Evolutionary conservation across 768 basidiomycete species (phyloP), one percentile per base, ranked within the genome.

Genomic region (Polyporus arcularius): DNA sequence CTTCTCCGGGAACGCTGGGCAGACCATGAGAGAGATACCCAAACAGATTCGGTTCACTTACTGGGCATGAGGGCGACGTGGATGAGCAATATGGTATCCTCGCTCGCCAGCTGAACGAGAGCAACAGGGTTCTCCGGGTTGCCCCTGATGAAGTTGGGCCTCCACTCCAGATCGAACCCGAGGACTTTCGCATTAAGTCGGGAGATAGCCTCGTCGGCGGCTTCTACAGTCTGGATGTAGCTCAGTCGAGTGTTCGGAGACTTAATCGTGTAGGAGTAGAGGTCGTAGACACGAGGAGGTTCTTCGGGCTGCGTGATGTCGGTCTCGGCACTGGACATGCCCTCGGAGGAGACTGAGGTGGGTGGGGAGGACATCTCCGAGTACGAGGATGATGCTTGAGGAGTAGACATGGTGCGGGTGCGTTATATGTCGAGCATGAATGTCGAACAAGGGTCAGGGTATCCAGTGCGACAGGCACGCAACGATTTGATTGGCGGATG

Each of bases 121-220:
- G 92, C 85, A 18, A 90, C 86, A 26, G 80, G 87, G 68, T 92
- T 89, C 71, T 86, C 82, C 30, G 73, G 67, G 28, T 73, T 68
- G 18, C 86, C 84, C 68, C 83, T 85, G 48, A 65, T 62, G 65
- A 74, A 85, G 18, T 68, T 83, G 0, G 92, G 92, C 61, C 80
- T 84, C 90, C 92, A 93, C 73, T 94, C 92, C 40, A 90, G 76
- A 68, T 94, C 92, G 63, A 93, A 85, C 30, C 92, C 92, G 52
- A 82, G 43, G 14, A 60, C 58, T 47, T 58, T 57, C 18, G 57
- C 28, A 16, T 56, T 40, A 14, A 71, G 66, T 43, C 57, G 49
- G 1, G 65, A 41, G 12, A 73, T 30, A 21, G 65, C 68, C 1
- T 28, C 21, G 26, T 70, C 60, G 1, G 67, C 68, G 15, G 57